A percentile compares a stretch with the other conserved stretches of the same genome.
Evolutionary conservation across 2,329 filamentous ascomycete species (phyloP).

Genomic region (Calonectria leucothoes): DNA sequence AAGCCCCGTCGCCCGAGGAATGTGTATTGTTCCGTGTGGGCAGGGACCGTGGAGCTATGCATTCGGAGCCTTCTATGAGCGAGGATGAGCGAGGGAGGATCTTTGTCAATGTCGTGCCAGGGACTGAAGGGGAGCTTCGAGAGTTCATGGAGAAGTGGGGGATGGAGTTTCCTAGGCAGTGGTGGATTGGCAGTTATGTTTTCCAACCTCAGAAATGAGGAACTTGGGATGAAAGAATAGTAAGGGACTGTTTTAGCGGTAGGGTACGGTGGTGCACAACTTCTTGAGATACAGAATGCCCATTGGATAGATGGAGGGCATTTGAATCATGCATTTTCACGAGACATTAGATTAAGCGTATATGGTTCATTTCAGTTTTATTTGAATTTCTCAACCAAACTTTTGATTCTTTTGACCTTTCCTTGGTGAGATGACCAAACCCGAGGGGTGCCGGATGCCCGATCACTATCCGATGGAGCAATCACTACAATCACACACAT

Average conservation of each 20-base stretch:
- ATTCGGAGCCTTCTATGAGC: conserved; percentile 54
- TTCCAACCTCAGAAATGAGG: neutral
- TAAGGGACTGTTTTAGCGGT: neutral
- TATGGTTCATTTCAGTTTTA: neutral
- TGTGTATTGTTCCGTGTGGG: conserved; percentile 57
- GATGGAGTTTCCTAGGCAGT: conserved; percentile 52
- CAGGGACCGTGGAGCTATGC: conserved; percentile 52
- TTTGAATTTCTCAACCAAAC: neutral
- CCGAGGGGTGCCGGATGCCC: neutral
- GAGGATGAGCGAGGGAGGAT: conserved; percentile 40
- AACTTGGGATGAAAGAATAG: neutral
- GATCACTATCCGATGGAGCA: neutral
- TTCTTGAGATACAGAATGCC: neutral
- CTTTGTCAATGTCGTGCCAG: conserved; percentile 54
- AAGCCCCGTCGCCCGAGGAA: conserved; percentile 44
- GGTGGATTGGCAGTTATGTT: conserved; percentile 39
- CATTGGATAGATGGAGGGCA: neutral
- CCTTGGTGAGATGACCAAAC: neutral
- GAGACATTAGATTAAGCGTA: neutral
- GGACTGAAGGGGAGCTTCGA: conserved; percentile 47
- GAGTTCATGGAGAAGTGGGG: conserved; percentile 49
- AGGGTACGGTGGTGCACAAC: too few relatives aligned
- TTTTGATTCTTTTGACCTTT: too few relatives aligned
- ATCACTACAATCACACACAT: neutral
- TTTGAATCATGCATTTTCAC: neutral